Evolutionary conservation across 306 rosid species (phyloP), one percentile per base, ranked within the genome.

Genomic region (Abrus pulchellus): DNA sequence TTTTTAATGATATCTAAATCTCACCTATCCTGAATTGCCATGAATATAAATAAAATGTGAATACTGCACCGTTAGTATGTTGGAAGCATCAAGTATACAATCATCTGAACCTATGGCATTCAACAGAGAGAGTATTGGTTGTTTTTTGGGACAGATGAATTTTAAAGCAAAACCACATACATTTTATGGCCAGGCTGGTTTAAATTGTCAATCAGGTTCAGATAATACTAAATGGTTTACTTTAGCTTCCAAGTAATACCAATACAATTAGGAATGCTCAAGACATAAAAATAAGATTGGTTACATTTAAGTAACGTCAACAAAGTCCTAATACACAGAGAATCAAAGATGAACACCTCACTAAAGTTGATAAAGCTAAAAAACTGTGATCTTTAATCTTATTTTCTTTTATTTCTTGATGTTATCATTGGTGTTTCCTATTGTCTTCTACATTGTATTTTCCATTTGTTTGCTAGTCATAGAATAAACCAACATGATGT

Each of bases 401-500:
- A 29, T n/a, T 41, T 33, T 44, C 64, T 45, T 63, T 52, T 8
- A 2, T 47, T 33, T 27, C 28, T 5, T 61, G 49, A 7, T 36
- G 72, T 66, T 27, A 20, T 33, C 5, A 56, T 56, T 33, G 8
- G 1, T 75, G 36, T 49, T 13, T 68, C 32, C 40, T 61, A 57
- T 76, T 50, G 63, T 27, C 70, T 68, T 68, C 81, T 59, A 49
- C 9, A 7, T 27, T 68, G 7, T 68, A 14, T 62, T 49, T 40
- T 69, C 41, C 9, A 14, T 52, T 59, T 50, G 53, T 71, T 83
- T 64, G n/a, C n/a, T 69, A 63, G 49, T 54, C 12, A 65, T 32
- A 44, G 4, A 12, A 33, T 56, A 40, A 50, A 29, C 45, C 66
- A 33, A 33, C 52, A 43, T 50, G 60, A 77, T 85, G 38, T 34